A percentile compares a stretch with the other conserved stretches of the same genome.
These are phyloP conservation scores for Excoecaria agallocha DNA, from an alignment of 345 rosid species.

Conservation along the genomic window DNA sequence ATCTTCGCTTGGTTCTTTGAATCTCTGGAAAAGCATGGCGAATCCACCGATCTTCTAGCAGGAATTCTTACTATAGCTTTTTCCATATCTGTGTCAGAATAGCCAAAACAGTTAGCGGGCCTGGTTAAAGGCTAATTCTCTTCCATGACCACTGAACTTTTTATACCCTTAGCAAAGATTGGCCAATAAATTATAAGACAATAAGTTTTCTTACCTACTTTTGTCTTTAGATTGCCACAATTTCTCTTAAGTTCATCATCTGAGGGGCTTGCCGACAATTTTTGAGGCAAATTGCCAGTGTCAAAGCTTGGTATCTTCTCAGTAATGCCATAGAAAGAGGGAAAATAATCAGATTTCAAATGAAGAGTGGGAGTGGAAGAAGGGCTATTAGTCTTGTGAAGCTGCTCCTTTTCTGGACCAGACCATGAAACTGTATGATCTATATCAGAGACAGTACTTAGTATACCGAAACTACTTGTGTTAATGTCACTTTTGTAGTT, in stretches of 20 bases:
- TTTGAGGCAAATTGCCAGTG: neutral
- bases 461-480: conserved; percentile 21
- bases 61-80: conserved; percentile 4
- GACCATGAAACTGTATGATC: conserved; percentile 13
- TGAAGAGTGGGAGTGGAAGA: conserved; percentile 12
- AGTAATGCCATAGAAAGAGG: conserved; percentile 14
- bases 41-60: conserved; percentile 29
- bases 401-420: conserved; percentile 18
- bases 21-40: neutral
- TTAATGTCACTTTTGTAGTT: conserved; percentile 16
- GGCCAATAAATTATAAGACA: neutral
- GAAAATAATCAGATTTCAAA: conserved; percentile 27
- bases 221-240: conserved; percentile 17
- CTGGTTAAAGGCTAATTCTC: neutral
- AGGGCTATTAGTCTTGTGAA: conserved; percentile 12
- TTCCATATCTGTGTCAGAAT: conserved; percentile 15
- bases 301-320: neutral
- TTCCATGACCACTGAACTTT: no score
- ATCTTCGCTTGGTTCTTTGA: conserved; percentile 7
- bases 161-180: no score
- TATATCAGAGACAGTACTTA: conserved; percentile 20
- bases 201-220: conserved; percentile 20
- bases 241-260: conserved; percentile 18
- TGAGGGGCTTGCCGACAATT: neutral
- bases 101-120: neutral